Evolutionary conservation across 495 filamentous ascomycete genomes (phyloP), one percentile per base, ranked within the genome.

Genomic region (Pyrenopolyporus hunteri): DNA sequence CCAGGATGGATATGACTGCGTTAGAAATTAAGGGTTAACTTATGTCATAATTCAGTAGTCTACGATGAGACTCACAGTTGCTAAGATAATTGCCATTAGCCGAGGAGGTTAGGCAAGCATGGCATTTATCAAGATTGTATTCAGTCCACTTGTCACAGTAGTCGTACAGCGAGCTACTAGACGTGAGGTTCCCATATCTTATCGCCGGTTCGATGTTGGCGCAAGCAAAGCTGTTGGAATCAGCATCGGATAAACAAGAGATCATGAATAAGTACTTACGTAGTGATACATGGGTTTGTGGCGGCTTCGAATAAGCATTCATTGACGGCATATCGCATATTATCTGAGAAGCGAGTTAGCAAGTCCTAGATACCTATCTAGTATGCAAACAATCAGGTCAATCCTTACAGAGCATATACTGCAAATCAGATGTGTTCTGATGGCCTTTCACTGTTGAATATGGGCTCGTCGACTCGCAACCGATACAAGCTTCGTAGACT

Each of bases 61-160:
- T 10, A 8, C 6, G 9, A 40, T 11, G 23, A 23, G 26, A 60
- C 59, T 47, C 46, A 75, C 74, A 81, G 63, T 81, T 82, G 63
- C 67, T 69, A 8, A 78, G 29, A 17, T 70, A 76, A 36, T 67
- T 22, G 19, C 60, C 55, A 11, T 64, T 43, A 4, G 55, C 32
- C 8, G 62, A 39, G 9, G 45, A 44, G 1, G 11, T 9, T 9
- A 82, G 58, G 51, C 79, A 82, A 5, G 42, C 9, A 3, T 60
- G 58, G 52, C 79, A 82, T 26, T 70, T 70, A 0, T 60, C 19
- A 7, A 78, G 62, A 0, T 67, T 43, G 22, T 60, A 57, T 36
- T 63, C 56, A 2, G 65, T 60, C 79, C 79, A 82, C 3, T 40
- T 19, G 3, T 57, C 44, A 58, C 79, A 82, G 59, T 78, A 81